phyloP scores from a whole-genome alignment of 169 alveolate species.

The Plasmodium coatneyi region DNA sequence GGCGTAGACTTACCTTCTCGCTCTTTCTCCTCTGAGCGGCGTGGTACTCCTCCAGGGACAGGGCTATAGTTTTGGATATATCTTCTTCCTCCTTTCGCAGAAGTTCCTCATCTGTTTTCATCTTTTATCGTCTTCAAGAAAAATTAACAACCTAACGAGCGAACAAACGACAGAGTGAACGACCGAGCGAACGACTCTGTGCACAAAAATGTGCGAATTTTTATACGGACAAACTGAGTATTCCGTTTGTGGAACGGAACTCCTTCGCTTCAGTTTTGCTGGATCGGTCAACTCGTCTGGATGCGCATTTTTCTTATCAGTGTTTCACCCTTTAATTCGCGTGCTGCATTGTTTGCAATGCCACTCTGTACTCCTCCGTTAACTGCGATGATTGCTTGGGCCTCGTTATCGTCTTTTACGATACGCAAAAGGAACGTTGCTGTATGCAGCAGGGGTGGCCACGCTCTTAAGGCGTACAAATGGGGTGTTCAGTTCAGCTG shows the following conservation, averaged over 20 bases:
- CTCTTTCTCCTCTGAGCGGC: constrained; percentile 30
- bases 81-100: constrained; percentile 74
- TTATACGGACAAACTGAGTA: background rate
- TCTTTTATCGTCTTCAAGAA: constrained; percentile 14
- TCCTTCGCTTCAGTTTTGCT: background rate
- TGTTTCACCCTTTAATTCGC: background rate
- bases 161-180: background rate
- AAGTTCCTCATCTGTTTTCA: constrained; percentile 74
- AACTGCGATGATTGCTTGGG: background rate
- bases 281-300: background rate
- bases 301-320: background rate
- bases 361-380: background rate
- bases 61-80: constrained; percentile 58
- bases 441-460: background rate
- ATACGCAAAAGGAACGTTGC: background rate
- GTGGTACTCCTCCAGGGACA: constrained; percentile 63
- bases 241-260: background rate
- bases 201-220: background rate
- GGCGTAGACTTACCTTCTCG: constrained; percentile 9
- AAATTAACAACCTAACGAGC: background rate
- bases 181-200: background rate
- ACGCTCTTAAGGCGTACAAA: background rate
- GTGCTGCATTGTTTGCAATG: background rate
- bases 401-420: background rate
- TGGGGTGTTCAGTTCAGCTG: background rate